A percentile compares a stretch with the other conserved stretches of the same genome.
These are phyloP conservation scores for Colletotrichum ledebouriae DNA, from an alignment of 2,329 filamentous ascomycete genomes.

Conservation along the genomic window DNA sequence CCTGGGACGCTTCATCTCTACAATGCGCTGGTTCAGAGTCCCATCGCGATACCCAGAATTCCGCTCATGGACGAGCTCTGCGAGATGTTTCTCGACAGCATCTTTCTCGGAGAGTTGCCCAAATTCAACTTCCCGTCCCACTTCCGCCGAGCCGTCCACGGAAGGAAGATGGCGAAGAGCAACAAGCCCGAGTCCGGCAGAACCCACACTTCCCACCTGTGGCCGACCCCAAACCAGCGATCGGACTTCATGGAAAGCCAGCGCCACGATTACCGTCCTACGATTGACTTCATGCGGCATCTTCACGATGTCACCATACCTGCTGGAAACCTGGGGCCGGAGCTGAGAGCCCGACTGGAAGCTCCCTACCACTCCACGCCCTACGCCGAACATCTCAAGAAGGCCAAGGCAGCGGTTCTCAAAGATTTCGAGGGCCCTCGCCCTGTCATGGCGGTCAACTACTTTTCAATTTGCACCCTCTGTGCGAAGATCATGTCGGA, in stretches of 20 bases:
- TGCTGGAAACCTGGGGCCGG: background rate
- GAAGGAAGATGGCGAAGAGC: background rate
- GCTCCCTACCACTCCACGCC: background rate
- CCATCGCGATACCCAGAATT: background rate
- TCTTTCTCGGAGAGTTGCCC: background rate
- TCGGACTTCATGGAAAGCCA: background rate
- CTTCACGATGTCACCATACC: background rate
- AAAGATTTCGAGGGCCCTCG: background rate
- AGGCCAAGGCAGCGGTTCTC: background rate
- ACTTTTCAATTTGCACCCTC: background rate
- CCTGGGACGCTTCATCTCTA: background rate
- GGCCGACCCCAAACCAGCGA: background rate
- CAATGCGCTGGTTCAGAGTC: background rate
- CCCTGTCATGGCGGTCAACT: background rate
- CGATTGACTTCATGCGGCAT: background rate
- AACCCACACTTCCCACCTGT: background rate
- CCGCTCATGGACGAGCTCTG: constrained; percentile 2
- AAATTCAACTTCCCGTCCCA: background rate
- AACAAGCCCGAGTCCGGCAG: too few species aligned
- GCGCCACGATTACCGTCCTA: background rate
- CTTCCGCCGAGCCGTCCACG: background rate
- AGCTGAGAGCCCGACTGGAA: background rate
- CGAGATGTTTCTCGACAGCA: background rate
- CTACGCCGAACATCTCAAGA: background rate
- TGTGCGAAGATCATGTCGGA: background rate